Percentiles rank a stretch among this genome's conserved stretches.
These are phyloP conservation scores for Stentor roeselii DNA, from an alignment of 73 alveolate genomes.

Conservation along the genomic window DNA sequence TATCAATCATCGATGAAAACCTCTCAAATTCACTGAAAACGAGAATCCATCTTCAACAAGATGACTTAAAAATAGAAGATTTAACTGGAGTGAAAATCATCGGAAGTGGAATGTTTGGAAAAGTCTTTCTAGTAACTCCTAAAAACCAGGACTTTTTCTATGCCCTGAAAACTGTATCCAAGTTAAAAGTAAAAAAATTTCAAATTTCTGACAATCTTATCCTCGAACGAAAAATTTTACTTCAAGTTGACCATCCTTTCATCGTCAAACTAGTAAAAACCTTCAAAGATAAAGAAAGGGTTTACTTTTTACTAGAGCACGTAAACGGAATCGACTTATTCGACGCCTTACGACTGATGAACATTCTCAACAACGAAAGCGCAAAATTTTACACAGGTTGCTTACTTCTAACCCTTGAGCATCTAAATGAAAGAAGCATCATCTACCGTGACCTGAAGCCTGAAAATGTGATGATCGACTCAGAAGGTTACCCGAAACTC, in stretches of 20 bases:
- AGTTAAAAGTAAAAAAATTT: not conserved
- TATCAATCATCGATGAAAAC: constrained; percentile 34
- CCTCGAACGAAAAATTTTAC: not conserved
- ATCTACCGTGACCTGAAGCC: too few species aligned
- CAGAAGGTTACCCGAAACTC: not conserved
- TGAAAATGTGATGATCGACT: not conserved
- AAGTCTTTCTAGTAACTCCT: not conserved
- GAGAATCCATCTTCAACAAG: constrained; percentile 37
- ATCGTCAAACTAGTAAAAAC: not conserved
- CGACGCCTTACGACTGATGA: constrained; percentile 35
- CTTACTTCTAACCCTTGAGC: not conserved
- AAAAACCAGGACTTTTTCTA: not conserved
- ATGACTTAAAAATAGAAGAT: constrained; percentile 40
- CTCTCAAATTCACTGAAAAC: constrained; percentile 28
- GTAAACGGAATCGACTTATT: not conserved
- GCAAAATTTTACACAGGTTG: not conserved
- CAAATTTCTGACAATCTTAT: not conserved
- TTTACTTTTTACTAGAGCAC: not conserved
- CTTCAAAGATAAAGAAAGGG: not conserved
- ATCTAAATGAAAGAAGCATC: too few species aligned
- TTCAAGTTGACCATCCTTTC: constrained; percentile 1
- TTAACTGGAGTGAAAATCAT: constrained; percentile 39
- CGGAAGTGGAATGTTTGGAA: constrained; percentile 46
- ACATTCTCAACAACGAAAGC: constrained; percentile 16
- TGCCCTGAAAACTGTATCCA: not conserved